phyloP scores from a whole-genome alignment of 2,329 filamentous ascomycete species.

The Fusarium mangiferae region DNA sequence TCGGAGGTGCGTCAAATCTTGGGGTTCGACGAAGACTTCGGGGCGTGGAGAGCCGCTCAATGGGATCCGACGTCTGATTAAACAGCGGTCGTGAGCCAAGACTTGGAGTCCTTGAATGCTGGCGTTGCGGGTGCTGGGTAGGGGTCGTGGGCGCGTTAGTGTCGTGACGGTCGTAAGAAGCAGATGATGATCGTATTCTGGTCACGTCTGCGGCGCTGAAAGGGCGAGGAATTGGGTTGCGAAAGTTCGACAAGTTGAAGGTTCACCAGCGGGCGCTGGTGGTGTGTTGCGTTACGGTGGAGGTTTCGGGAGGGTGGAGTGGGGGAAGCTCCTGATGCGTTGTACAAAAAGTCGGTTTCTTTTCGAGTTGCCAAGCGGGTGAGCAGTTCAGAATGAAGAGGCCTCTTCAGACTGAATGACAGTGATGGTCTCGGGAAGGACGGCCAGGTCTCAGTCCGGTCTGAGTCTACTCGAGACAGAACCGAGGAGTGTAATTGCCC shows the following conservation, averaged over 20 bases:
- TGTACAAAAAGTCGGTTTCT: conserved; percentile 32
- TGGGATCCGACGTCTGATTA: conserved; percentile 49
- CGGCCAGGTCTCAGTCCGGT: conserved; percentile 28
- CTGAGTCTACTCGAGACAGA: conserved; percentile 32
- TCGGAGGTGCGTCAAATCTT: conserved; percentile 59
- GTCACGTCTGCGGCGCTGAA: conserved; percentile 57
- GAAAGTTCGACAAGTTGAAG: conserved; percentile 60
- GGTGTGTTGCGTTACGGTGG: conserved; percentile 43
- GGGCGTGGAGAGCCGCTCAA: conserved; percentile 57
- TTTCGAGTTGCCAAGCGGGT: conserved; percentile 2
- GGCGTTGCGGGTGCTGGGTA: conserved; percentile 60
- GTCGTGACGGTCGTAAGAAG: conserved; percentile 66
- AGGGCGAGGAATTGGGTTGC: conserved; percentile 38
- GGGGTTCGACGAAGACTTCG: conserved; percentile 63
- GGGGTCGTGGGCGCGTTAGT: conserved; percentile 58
- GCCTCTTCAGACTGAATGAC: conserved; percentile 1
- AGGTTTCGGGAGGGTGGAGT: conserved; percentile 34
- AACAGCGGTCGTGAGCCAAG: conserved; percentile 31
- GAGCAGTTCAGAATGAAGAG: conserved; percentile 5
- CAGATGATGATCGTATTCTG: conserved; percentile 51
- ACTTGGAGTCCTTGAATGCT: conserved; percentile 46
- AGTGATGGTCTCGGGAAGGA: conserved; percentile 29
- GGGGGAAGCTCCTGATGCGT: conserved; percentile 33
- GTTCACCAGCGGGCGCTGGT: conserved; percentile 52
- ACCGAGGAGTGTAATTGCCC: conserved; percentile 21